Base-by-base conservation (phyloP, 2,329 filamentous ascomycete species). In the Gaeumannomyces sp. region DNA sequence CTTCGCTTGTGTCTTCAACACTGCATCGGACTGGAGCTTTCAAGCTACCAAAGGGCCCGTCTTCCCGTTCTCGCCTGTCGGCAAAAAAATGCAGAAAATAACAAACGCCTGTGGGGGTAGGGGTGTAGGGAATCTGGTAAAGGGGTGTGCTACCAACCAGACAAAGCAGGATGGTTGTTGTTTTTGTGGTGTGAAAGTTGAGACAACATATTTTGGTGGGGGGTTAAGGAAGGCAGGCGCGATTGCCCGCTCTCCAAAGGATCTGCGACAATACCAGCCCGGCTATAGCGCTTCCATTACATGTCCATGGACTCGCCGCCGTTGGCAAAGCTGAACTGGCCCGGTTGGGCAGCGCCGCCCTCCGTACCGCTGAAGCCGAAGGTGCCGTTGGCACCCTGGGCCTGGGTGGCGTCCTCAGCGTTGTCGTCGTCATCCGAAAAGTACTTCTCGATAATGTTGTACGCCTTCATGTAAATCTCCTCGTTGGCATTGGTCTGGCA, bases 391-490 rank as follows among this genome's bases (percentile, higher is more conserved):
- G 83, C 77, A 60, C 86, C 87, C 72, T 89, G 86, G 31, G 81
- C 76, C 74, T 92, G 89, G 67, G 91, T 89, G 59, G 81, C 81
- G 73, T 96, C 92, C 68, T 93, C 91, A 71, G 93, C 93, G 72
- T 93, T 93, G 75, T 96, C 95, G 65, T 98, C 95, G 71, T 99
- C 95, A 73, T 99, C 95, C 0, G 93, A 97, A 83, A 99, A 99
- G 86, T 99, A 99, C 83, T 97, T 97, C 85, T 99, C 95, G 71
- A 99, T 99, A 79, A 99, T 99, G 85, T 96, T 98, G 85, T 98
- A 99, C 0, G 95, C 95, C 88, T 99, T 99, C 94, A 99, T 98
- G 85, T 99, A 99, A 72, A 99, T 99, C 81, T 99, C 95, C 81
- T 99, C 95, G 80, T 99, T 99, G 82, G 94, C 94, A 74, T 99